These are phyloP conservation scores for Fusarium subtropicale DNA, from an alignment of 2,329 filamentous ascomycete genomes.

Conservation along the genomic window DNA sequence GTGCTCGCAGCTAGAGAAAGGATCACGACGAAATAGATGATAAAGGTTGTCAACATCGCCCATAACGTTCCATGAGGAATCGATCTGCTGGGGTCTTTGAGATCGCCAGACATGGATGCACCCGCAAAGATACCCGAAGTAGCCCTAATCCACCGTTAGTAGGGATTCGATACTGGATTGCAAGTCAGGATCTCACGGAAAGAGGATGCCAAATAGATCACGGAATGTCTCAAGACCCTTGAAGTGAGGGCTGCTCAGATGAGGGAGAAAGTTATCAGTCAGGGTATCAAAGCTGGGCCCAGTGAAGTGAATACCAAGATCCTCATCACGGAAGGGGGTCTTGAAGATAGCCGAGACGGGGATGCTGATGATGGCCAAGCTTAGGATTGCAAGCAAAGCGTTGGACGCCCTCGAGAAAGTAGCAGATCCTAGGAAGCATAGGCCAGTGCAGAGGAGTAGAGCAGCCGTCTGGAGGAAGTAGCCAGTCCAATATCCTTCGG, in stretches of 20 bases:
- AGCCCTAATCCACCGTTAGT: constrained; percentile 49
- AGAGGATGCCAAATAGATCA: constrained; percentile 86
- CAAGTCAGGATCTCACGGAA: constrained; percentile 62
- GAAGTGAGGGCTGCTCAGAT: constrained; percentile 71
- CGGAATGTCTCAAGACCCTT: constrained; percentile 77
- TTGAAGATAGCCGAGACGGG: constrained; percentile 79
- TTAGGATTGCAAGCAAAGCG: constrained; percentile 75
- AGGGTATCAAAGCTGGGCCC: constrained; percentile 79
- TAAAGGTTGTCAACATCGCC: constrained; percentile 80
- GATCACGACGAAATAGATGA: constrained; percentile 80
- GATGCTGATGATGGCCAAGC: constrained; percentile 82
- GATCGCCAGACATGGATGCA: constrained; percentile 89
- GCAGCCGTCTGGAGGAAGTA: constrained; percentile 81
- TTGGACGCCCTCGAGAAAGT: constrained; percentile 86
- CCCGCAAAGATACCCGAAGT: constrained; percentile 73
- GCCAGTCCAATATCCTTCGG: constrained; percentile 78
- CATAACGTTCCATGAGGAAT: constrained; percentile 88
- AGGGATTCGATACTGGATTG: background rate
- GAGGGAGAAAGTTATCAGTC: constrained; percentile 78
- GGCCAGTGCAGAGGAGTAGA: constrained; percentile 75
- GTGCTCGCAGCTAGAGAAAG: constrained; percentile 82
- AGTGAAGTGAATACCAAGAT: constrained; percentile 78
- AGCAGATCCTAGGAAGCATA: constrained; percentile 83
- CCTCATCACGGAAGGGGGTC: constrained; percentile 72
- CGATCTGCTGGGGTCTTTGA: constrained; percentile 83